Conservation (phyloP, 2,329 filamentous ascomycete genomes). For the Diatrype stigma region DNA sequence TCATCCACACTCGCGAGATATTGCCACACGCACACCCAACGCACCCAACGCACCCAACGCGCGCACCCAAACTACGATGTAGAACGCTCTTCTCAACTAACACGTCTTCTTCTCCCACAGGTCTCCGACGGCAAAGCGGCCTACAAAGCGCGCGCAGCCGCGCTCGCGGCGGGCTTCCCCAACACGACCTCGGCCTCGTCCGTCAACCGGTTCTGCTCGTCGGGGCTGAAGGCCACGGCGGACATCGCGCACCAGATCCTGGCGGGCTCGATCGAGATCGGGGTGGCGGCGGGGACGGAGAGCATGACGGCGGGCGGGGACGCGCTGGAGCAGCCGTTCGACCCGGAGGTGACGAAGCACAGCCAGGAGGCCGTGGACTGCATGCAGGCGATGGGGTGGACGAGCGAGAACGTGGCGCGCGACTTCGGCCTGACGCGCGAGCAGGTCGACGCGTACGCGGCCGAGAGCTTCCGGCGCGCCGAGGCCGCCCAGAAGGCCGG, state of each 20-base stretch:
- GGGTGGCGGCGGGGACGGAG: constrained; percentile 85
- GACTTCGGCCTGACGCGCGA: constrained; percentile 84
- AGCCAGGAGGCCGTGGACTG: constrained; percentile 80
- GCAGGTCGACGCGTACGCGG: constrained; percentile 78
- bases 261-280: constrained; percentile 76
- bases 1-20: neutral
- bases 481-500: constrained; percentile 88
- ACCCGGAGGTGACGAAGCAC: constrained; percentile 65
- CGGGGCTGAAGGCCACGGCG: constrained; percentile 89
- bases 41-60: too few relatives aligned
- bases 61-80: too few relatives aligned
- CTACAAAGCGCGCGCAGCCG: constrained; percentile 85
- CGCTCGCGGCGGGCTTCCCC: constrained; percentile 88
- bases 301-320: constrained; percentile 77
- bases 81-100: too few relatives aligned
- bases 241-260: constrained; percentile 89
- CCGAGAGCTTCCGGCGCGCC: constrained; percentile 81
- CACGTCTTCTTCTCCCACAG: constrained; percentile 33
- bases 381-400: constrained; percentile 96
- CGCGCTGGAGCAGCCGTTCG: constrained; percentile 66
- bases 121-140: constrained; percentile 81
- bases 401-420: constrained; percentile 87
- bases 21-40: neutral
- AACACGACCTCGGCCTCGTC: constrained; percentile 79
- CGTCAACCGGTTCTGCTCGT: constrained; percentile 96